Base-by-base conservation (phyloP, 495 filamentous ascomycete species). In the Aspergillus asperescens region DNA sequence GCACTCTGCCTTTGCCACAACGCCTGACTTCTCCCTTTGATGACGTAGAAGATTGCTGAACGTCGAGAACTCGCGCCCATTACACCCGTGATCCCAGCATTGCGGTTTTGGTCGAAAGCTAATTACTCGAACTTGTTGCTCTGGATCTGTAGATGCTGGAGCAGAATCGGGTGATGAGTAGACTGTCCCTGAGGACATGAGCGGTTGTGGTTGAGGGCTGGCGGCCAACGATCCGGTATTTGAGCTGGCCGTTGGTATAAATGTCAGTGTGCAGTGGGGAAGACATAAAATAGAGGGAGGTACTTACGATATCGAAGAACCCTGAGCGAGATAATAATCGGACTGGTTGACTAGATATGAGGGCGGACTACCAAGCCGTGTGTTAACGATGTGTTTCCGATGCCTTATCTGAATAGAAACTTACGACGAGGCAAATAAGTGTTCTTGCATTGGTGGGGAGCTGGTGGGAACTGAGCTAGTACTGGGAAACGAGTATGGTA, bases 81-180 rank as follows among this genome's bases (percentile, higher is more conserved):
- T 94, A 77, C 90, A 96, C 7, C 90, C 90, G 58, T 96, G 90
- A 41, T 96, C 90, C 88, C 88, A 96, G 69, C 90, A 96, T 64
- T 94, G 90, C 4, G 90, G 90, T 68, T 90, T 91, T 7, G 88
- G 88, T 50, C 88, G 81, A 43, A 81, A 82, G 59, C 84, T 84
- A 10, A 90, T 77, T 31, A 90, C 80, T 44, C 87, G 78, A 4
- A 87, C 81, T 45, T 81, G 77, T 15, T 78, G 78, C 63, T 77
- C 59, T 55, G 60, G 53, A 13, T 71, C 69, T 56, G 67, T 57
- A 12, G 62, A 55, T 28, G 58, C 40, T 7, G 57, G 59, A 1
- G 62, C 50, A 37, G 68, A 63, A 35, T 68, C 60, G 34, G 65
- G 51, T 24, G 68, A 59, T 22, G 66, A 68, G 50, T 67, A 72